These are phyloP conservation scores for Panaeolus cyanescens DNA, from an alignment of 768 basidiomycete species.

Conservation along the genomic window DNA sequence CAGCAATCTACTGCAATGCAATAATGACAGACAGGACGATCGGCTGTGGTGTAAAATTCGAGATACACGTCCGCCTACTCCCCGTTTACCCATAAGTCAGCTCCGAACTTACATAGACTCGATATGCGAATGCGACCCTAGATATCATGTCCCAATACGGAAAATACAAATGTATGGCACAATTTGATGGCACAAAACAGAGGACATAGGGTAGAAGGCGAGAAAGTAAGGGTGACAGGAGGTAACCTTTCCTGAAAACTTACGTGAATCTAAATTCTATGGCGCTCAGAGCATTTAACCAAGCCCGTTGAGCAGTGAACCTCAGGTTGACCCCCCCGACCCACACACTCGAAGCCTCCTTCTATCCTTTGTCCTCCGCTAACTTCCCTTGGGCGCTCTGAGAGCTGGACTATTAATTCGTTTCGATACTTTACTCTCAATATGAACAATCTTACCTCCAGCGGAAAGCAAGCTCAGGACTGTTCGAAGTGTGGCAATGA, in stretches of 20 bases:
- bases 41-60: not conserved
- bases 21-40: not conserved
- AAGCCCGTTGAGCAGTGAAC: not conserved
- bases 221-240: constrained; percentile 1
- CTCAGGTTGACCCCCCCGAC: not conserved
- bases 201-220: not conserved
- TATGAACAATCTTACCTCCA: not conserved
- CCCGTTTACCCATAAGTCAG: constrained; percentile 1
- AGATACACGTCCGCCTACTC: constrained; percentile 1
- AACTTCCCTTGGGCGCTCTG: not conserved
- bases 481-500: not conserved
- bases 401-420: not conserved
- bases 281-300: not conserved
- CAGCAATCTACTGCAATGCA: too few relatives aligned
- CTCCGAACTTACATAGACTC: not conserved
- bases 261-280: not conserved
- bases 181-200: not conserved
- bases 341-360: not conserved
- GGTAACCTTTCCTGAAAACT: not conserved
- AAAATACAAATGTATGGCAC: not conserved
- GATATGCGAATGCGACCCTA: not conserved
- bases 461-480: not conserved
- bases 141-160: not conserved
- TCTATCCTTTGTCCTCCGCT: not conserved
- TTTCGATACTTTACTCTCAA: not conserved